Conservation (phyloP, 345 rosid species). For the Dipteronia sinensis region DNA sequence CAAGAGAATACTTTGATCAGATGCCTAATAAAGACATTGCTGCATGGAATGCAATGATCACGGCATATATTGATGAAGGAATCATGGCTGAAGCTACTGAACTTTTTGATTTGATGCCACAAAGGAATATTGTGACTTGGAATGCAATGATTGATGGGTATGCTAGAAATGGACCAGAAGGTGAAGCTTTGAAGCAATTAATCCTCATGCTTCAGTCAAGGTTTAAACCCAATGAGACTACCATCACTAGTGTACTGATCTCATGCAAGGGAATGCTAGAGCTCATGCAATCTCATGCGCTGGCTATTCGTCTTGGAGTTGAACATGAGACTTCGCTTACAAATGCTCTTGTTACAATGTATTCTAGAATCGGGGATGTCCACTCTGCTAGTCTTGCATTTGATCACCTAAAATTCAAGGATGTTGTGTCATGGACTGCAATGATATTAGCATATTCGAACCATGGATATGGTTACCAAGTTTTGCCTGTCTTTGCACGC, state of each 20-base stretch:
- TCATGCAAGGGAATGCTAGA: conserved; percentile 31
- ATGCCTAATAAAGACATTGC: conserved; percentile 38
- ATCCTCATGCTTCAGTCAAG: conserved; percentile 32
- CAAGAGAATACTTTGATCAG: conserved; percentile 34
- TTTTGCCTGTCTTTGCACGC: conserved; percentile 34
- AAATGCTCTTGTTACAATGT: conserved; percentile 40
- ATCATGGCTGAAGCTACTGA: conserved; percentile 32
- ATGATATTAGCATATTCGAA: conserved; percentile 49
- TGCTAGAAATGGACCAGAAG: conserved; percentile 37
- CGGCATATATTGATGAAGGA: conserved; percentile 32
- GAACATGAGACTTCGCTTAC: conserved; percentile 28
- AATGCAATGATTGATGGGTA: conserved; percentile 44
- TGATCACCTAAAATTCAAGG: conserved; percentile 35
- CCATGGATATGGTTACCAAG: conserved; percentile 39
- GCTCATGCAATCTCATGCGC: conserved; percentile 36
- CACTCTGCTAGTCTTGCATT: conserved; percentile 37
- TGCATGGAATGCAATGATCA: conserved; percentile 49
- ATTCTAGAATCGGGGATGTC: conserved; percentile 41
- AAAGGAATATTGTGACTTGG: conserved; percentile 39
- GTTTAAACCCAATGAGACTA: conserved; percentile 33
- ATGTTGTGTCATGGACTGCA: conserved; percentile 42
- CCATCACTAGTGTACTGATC: conserved; percentile 39
- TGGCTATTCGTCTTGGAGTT: conserved; percentile 38
- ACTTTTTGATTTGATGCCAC: conserved; percentile 36
- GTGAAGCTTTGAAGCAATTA: conserved; percentile 35